Evolutionary conservation across 306 rosid species (phyloP).

Genomic region (Cucumis melo): DNA sequence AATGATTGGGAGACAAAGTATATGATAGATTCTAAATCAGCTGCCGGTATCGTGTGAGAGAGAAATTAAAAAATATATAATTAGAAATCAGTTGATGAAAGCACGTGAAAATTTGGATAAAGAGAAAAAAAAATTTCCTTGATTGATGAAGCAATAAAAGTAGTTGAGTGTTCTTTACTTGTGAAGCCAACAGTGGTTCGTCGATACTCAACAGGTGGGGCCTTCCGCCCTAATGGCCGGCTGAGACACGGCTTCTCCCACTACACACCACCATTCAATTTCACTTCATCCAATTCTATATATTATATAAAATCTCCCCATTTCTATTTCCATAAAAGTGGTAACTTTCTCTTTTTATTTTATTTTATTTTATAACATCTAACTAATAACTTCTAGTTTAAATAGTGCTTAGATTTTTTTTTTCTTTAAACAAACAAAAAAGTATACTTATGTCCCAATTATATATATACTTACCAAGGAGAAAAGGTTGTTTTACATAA

Average conservation of each 20-base stretch:
- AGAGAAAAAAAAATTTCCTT: not conserved
- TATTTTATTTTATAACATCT: no score
- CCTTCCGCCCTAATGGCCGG: not conserved
- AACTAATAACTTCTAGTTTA: no score
- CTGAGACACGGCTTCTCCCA: not conserved
- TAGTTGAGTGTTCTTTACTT: not conserved
- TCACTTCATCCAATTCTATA: not conserved
- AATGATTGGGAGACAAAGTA: not conserved
- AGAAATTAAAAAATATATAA: not conserved
- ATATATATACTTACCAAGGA: no score
- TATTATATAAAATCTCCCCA: no score
- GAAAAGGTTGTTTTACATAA: no score
- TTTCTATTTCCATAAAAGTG: no score
- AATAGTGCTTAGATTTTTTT: no score
- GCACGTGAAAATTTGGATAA: not conserved
- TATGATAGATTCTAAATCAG: not conserved
- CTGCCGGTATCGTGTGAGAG: not conserved
- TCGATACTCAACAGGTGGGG: not conserved
- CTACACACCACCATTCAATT: no score
- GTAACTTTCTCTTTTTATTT: no score
- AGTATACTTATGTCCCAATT: no score
- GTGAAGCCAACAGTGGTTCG: not conserved
- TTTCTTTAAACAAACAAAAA: no score
- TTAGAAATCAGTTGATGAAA: not conserved
- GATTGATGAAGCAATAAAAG: not conserved